Evolutionary conservation across 129 eudicot genomes (phyloP), one percentile per base, ranked within the genome.

Genomic region (carrot (Daucus carota)): DNA sequence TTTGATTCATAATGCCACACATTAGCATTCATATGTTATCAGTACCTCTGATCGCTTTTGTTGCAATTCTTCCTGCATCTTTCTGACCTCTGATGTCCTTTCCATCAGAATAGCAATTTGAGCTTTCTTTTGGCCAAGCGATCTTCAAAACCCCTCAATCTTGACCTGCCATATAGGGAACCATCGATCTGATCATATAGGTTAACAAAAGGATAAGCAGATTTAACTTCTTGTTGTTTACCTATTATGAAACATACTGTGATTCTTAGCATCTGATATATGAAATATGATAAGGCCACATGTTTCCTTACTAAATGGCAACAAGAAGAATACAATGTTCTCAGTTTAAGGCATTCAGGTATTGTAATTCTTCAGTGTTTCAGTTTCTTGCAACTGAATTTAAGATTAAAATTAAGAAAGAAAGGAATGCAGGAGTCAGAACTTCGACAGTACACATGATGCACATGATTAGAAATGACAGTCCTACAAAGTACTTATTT

Each of bases 31-130:
- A 34, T 22, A 67, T 36, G n/a, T 5, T 33, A 32, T 67, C 32
- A 83, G 78, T 89, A 95, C 99, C 96, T 66, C 68, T 14, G 93
- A 83, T 52, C 85, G 85, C 68, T 80, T 88, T 48, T 88, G 90
- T 78, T 89, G 85, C 76, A 89, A 72, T 65, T 91, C 96, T 32
- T 82, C 84, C 86, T 85, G 85, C 83, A 75, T 83, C 75, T 73
- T 86, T 70, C 79, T 83, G 66, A 88, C 91, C 84, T 95, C 92
- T 18, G 85, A 81, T 60, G 91, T 84, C 80, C 81, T 88, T 63
- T 89, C 89, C 86, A 86, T 75, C 87, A 91, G 75, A 68, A 66
- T 12, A 22, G 86, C 91, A 77, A 87, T 86, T 74, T 78, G 88
- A 82, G 87, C 79, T 85, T 82, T 95, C 87, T 83, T 92, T 91